Conservation (phyloP, 345 rosid genomes). For the Combretum micranthum region DNA sequence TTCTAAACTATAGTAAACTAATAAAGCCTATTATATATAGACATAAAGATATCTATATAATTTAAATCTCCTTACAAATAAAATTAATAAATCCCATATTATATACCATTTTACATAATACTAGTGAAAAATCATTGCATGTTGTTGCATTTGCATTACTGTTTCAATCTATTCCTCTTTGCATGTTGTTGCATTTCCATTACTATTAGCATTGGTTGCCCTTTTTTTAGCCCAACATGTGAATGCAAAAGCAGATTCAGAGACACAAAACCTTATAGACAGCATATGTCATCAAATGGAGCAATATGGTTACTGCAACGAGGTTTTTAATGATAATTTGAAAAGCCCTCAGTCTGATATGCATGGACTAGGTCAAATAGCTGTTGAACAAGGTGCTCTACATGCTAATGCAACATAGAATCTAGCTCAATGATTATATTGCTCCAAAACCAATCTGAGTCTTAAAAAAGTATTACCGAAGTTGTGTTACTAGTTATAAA, state of each 20-base stretch:
- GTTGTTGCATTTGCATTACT: too few species aligned
- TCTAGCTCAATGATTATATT: neutral
- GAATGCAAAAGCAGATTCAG: too few species aligned
- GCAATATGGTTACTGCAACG: constrained; percentile 8
- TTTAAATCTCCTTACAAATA: neutral
- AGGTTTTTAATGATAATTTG: constrained; percentile 3
- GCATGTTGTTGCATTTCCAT: too few species aligned
- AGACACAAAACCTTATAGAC: constrained; percentile 1
- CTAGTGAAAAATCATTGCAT: neutral
- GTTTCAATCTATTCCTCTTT: too few species aligned
- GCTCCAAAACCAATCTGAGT: neutral
- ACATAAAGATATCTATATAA: neutral
- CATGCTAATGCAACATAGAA: neutral
- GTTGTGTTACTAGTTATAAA: neutral
- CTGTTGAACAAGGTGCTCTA: constrained; percentile 1
- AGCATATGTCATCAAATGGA: constrained; percentile 3
- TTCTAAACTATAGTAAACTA: too few species aligned
- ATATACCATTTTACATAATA: neutral
- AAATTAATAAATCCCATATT: neutral
- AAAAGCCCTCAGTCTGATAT: neutral
- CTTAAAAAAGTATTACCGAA: neutral
- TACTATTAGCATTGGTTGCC: too few species aligned
- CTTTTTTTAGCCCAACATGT: too few species aligned
- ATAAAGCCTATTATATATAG: neutral
- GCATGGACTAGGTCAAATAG: constrained; percentile 4